Evolutionary conservation across 2,329 filamentous ascomycete species (phyloP).

Genomic region (Fusarium ambrosium): DNA sequence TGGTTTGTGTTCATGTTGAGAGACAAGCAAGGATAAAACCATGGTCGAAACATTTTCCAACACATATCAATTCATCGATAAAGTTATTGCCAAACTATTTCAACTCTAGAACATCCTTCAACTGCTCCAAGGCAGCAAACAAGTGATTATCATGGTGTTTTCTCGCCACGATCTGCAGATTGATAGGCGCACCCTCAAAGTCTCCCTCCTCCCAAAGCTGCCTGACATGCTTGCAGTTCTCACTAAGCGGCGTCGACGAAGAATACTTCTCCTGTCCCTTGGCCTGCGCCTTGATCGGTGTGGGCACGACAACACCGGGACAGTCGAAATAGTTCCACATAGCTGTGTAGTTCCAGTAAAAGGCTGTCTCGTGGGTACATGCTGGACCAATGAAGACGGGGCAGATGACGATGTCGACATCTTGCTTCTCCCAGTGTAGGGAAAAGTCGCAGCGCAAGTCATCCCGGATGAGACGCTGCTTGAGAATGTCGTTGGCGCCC

Average conservation of each 20-base stretch:
- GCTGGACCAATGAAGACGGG: conserved; percentile 47
- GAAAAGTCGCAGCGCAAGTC: conserved; percentile 50
- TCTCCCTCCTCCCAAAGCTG: conserved; percentile 51
- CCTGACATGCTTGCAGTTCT: conserved; percentile 40
- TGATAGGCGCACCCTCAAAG: conserved; percentile 53
- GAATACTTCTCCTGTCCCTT: conserved; percentile 2
- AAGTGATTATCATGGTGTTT: conserved; percentile 50
- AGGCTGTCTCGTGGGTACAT: conserved; percentile 51
- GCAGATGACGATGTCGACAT: conserved; percentile 52
- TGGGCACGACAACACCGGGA: conserved; percentile 52
- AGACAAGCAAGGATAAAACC: background rate
- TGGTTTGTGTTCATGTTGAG: background rate
- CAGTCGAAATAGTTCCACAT: conserved; percentile 55
- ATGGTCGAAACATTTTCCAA: background rate
- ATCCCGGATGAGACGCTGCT: conserved; percentile 45
- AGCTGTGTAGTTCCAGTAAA: conserved; percentile 54
- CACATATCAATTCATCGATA: background rate
- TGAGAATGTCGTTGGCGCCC: conserved; percentile 37
- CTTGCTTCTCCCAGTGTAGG: conserved; percentile 51
- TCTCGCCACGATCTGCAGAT: conserved; percentile 52
- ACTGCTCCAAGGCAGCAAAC: background rate
- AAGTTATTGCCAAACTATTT: background rate
- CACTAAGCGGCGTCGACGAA: background rate
- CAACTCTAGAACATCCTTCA: background rate
- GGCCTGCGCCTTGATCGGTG: conserved; percentile 41